phyloP scores from a whole-genome alignment of 2,329 filamentous ascomycete genomes.

The Ophiocordyceps sinensis region DNA sequence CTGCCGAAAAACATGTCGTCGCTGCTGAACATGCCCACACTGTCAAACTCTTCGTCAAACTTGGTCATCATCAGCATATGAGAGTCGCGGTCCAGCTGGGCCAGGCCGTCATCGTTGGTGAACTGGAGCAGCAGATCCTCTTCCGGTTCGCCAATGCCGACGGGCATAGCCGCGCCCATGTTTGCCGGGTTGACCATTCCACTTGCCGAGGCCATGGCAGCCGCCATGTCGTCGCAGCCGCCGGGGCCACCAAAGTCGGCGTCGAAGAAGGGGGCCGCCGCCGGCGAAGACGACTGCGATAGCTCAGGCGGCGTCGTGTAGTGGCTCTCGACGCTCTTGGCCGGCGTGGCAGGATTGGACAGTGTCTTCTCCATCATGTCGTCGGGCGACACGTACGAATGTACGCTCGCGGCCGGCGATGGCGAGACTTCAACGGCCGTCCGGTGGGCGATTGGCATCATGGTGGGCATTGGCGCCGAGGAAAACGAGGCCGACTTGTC shows the following conservation, averaged over 20 bases:
- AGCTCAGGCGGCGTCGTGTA: constrained; percentile 46
- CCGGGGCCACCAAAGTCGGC: constrained; percentile 24
- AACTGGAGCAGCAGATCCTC: constrained; percentile 31
- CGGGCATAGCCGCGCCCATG: constrained; percentile 18
- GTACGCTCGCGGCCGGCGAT: constrained; percentile 22
- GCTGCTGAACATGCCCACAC: constrained; percentile 35
- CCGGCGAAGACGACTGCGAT: constrained; percentile 45
- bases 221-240: constrained; percentile 15
- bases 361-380: constrained; percentile 23
- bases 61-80: constrained; percentile 36
- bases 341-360: constrained; percentile 29
- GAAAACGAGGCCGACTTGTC: constrained; percentile 24
- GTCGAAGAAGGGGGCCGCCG: constrained; percentile 32
- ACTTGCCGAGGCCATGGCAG: constrained; percentile 11
- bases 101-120: constrained; percentile 25
- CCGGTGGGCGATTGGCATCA: not conserved
- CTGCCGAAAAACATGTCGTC: constrained; percentile 39
- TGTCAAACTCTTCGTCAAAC: constrained; percentile 39
- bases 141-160: constrained; percentile 22
- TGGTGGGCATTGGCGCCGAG: constrained; percentile 27
- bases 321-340: constrained; percentile 35
- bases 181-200: constrained; percentile 7
- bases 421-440: constrained; percentile 17
- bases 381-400: constrained; percentile 32
- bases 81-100: constrained; percentile 29